These are phyloP conservation scores for Botryosphaeria dothidea DNA, from an alignment of 2,329 filamentous ascomycete genomes.

Conservation along the genomic window DNA sequence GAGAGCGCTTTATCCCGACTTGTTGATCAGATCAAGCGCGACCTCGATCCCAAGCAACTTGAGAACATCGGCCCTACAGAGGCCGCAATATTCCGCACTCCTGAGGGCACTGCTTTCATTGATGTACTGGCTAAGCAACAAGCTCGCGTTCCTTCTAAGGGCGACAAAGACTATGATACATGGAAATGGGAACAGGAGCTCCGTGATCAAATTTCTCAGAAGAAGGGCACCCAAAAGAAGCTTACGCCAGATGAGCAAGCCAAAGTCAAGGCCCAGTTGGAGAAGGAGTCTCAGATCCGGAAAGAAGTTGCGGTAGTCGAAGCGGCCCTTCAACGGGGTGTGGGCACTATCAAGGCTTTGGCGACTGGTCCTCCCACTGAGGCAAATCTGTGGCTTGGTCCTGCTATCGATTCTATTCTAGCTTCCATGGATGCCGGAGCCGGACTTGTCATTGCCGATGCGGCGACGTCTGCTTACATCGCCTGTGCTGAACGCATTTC, in stretches of 20 bases:
- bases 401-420: constrained; percentile 73
- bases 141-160: constrained; percentile 75
- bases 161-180: constrained; percentile 91
- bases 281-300: constrained; percentile 81
- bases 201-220: constrained; percentile 81
- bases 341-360: constrained; percentile 81
- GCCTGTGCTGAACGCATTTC: constrained; percentile 75
- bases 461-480: constrained; percentile 76
- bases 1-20: constrained; percentile 76
- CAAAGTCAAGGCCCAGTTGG: constrained; percentile 88
- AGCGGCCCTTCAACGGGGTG: constrained; percentile 73
- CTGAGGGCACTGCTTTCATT: constrained; percentile 83
- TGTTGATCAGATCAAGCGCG: constrained; percentile 69
- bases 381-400: constrained; percentile 82
- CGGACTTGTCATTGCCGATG: constrained; percentile 77
- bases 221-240: constrained; percentile 89
- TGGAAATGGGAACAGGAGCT: constrained; percentile 97
- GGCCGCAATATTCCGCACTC: constrained; percentile 88
- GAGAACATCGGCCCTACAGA: constrained; percentile 79
- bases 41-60: constrained; percentile 72
- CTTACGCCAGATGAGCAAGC: constrained; percentile 83
- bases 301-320: constrained; percentile 69
- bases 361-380: constrained; percentile 88
- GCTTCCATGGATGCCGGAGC: constrained; percentile 77
- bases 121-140: constrained; percentile 88